A percentile compares a stretch with the other conserved stretches of the same genome.
Evolutionary conservation across 2,329 filamentous ascomycete genomes (phyloP).

Genomic region (Myriosclerotinia curreyana): DNA sequence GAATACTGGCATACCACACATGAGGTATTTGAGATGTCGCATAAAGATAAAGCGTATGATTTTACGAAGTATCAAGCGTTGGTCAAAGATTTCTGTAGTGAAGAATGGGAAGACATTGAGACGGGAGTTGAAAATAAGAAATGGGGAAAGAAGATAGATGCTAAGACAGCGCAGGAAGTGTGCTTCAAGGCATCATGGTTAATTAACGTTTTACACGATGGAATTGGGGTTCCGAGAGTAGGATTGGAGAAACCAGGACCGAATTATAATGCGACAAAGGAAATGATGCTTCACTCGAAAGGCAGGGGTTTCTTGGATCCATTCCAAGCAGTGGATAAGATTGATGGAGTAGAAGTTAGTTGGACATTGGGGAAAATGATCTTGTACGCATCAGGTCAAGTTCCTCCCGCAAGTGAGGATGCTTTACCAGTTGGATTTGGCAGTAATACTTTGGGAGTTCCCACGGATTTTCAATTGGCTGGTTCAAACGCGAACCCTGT

Average conservation of each 20-base stretch:
- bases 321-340: slow-evolving; percentile 91
- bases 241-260: slow-evolving; percentile 64
- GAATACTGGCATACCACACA: slow-evolving; percentile 99
- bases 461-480: slow-evolving; percentile 80
- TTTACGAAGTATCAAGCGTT: slow-evolving; percentile 83
- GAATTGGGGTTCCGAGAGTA: slow-evolving; percentile 86
- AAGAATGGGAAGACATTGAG: slow-evolving; percentile 76
- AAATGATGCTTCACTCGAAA: slow-evolving; percentile 64
- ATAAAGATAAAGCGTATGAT: slow-evolving; percentile 79
- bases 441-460: slow-evolving; percentile 64
- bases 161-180: slow-evolving; percentile 74
- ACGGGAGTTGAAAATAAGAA: slow-evolving; percentile 61
- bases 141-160: slow-evolving; percentile 72
- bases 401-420: slow-evolving; percentile 61
- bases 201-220: slow-evolving; percentile 93
- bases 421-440: slow-evolving; percentile 86
- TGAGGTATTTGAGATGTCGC: slow-evolving; percentile 77
- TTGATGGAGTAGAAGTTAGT: slow-evolving; percentile 86
- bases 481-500: slow-evolving; percentile 50
- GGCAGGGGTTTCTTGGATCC: slow-evolving; percentile 74
- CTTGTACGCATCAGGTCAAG: slow-evolving; percentile 85
- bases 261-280: slow-evolving; percentile 69
- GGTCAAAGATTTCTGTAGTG: slow-evolving; percentile 80
- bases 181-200: slow-evolving; percentile 99
- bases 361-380: slow-evolving; percentile 98